Base-by-base conservation (phyloP, 352 stramenopile genomes). In the Pythium sp. region DNA sequence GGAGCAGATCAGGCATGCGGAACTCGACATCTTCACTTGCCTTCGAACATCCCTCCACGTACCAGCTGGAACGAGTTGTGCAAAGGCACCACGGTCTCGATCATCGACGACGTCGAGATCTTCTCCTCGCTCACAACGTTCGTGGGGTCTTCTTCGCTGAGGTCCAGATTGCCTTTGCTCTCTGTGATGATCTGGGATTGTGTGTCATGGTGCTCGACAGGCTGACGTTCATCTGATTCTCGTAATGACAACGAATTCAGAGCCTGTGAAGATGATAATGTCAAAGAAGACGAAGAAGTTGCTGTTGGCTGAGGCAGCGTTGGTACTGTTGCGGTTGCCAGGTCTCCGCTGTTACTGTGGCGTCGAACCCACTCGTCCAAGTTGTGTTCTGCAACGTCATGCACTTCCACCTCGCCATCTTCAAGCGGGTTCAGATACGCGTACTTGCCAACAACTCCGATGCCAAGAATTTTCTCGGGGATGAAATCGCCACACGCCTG, bases 401-500 rank as follows among this genome's bases (percentile, higher is more conserved):
- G 72, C 3, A 60, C 57, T 20, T 67, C 54, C 38, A 79, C 53
- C 46, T 84, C 75, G 1, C 85, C 79, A 20, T 90, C 78, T 22
- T 70, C 65, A 7, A 90, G 62, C 5, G 87, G 80, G 65, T 90
- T 81, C 64, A 95, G 73, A 28, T 83, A 93, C 12, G 86, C 86
- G 65, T 91, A 94, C 58, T 94, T 94, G 60, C 83, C 86, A 11
- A 95, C 66, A 6, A 95, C 87, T 22, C 84, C 84, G 9, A 95
- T 71, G 18, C 87, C 87, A 14, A 95, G 64, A 59, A 95, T 93
- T 62, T 95, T 95, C 64, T 95, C 87, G 2, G 87, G 87, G 32
- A 95, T 95, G 53, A 95, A 95, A 22, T 95, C 87, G 20, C 87
- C 87, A 41, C 86, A 91, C 0, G 86, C 85, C 79, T 87, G 22